These are phyloP conservation scores for Gossypium lobatum DNA, from an alignment of 441 rosid species.

Conservation along the genomic window DNA sequence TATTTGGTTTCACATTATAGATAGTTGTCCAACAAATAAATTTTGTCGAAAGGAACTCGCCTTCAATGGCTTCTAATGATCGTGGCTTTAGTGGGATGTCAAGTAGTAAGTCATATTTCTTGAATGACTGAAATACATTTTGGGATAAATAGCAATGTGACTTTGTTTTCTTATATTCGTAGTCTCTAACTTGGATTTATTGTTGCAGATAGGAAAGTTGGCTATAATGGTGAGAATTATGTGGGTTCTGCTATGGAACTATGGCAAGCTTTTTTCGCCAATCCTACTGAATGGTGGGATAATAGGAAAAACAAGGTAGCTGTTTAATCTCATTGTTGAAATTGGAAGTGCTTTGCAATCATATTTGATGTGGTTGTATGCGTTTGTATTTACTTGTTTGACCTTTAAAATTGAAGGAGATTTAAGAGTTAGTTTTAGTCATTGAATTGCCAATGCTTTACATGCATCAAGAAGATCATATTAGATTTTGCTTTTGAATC, in stretches of 20 bases:
- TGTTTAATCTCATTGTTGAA: constrained; percentile 4
- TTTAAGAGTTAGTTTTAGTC: background rate
- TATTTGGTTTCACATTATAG: constrained; percentile 24
- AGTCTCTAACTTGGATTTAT: background rate
- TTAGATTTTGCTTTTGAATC: background rate
- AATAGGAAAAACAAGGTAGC: constrained; percentile 60
- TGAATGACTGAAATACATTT: background rate
- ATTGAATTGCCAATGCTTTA: background rate
- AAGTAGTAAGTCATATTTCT: constrained; percentile 31
- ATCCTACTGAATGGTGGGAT: constrained; percentile 68
- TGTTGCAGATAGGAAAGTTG: constrained; percentile 30
- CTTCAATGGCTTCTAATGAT: constrained; percentile 22
- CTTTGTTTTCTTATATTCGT: background rate
- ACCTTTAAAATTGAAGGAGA: background rate
- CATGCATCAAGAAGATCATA: background rate
- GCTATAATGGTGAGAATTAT: constrained; percentile 24
- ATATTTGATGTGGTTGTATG: background rate
- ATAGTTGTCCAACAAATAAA: constrained; percentile 57
- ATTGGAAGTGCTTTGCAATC: background rate
- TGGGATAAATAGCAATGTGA: background rate
- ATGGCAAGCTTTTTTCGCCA: constrained; percentile 67
- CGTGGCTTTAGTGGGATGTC: constrained; percentile 24
- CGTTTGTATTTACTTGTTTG: background rate
- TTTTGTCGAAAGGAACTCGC: constrained; percentile 38
- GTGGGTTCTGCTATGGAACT: constrained; percentile 33